Percentiles rank a stretch among this genome's conserved stretches.
These are phyloP conservation scores for Penicillium odoratum DNA, from an alignment of 495 filamentous ascomycete genomes.

Conservation along the genomic window DNA sequence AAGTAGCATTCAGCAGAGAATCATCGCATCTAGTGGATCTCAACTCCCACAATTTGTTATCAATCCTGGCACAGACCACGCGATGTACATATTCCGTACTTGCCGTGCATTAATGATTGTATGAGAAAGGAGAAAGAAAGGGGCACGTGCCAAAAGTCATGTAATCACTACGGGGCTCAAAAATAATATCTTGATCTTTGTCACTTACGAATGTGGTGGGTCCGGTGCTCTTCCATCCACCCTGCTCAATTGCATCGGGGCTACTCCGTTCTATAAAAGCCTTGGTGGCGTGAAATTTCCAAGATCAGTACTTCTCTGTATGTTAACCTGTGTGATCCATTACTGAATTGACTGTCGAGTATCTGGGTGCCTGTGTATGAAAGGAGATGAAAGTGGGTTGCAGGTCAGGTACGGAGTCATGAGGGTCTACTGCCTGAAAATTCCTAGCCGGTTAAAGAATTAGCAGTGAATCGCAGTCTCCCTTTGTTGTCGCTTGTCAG, in stretches of 20 bases:
- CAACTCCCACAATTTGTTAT: neutral
- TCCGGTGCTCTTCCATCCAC: neutral
- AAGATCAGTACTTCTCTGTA: neutral
- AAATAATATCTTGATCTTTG: neutral
- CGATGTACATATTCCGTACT: too few relatives aligned
- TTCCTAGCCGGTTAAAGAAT: neutral
- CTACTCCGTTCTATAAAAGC: neutral
- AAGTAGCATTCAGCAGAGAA: neutral
- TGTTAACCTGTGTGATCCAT: neutral
- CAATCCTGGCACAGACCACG: constrained; percentile 1
- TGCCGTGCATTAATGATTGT: neutral
- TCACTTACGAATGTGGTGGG: neutral
- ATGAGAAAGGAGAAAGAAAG: neutral
- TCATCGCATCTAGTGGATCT: constrained; percentile 1
- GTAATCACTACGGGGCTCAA: neutral
- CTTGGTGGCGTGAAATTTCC: neutral
- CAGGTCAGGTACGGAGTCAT: constrained; percentile 1
- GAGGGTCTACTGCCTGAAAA: neutral
- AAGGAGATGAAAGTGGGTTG: neutral
- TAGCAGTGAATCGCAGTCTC: neutral
- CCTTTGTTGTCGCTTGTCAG: neutral
- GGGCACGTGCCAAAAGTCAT: neutral
- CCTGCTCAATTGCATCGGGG: neutral
- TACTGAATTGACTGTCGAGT: neutral
- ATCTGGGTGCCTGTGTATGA: neutral